A percentile compares a stretch with the other conserved stretches of the same genome.
Evolutionary conservation across 2,329 filamentous ascomycete genomes (phyloP).

Genomic region (Hymenotorrendiella dingleyae): DNA sequence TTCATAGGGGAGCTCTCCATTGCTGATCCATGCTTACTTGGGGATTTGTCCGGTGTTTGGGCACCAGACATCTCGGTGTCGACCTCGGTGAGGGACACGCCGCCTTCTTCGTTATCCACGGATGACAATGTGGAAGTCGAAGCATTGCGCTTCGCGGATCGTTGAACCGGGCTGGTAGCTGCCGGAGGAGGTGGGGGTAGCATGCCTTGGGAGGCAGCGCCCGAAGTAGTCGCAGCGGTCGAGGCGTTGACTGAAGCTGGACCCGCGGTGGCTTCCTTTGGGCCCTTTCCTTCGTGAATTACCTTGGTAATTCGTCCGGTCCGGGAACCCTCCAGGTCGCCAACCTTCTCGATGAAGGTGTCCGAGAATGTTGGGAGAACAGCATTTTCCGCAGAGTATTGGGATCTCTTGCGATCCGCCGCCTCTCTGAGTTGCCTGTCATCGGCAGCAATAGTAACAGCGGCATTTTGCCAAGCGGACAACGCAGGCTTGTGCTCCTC

Average conservation of each 20-base stretch:
- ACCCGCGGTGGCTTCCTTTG: neutral
- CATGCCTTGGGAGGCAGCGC: neutral
- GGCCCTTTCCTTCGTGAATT: conserved; percentile 3
- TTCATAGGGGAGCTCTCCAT: neutral
- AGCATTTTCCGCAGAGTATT: conserved; percentile 4
- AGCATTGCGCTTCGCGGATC: neutral
- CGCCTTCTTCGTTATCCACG: neutral
- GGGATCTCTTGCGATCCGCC: conserved; percentile 13
- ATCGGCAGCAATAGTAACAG: conserved; percentile 21
- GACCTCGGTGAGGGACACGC: neutral
- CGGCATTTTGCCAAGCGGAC: conserved; percentile 23
- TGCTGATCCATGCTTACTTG: neutral
- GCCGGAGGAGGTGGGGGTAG: neutral
- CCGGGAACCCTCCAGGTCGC: conserved; percentile 27
- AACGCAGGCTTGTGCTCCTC: conserved; percentile 11
- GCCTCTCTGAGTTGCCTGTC: conserved; percentile 18
- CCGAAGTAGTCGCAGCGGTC: neutral
- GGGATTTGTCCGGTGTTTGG: too few species aligned
- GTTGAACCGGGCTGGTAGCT: neutral
- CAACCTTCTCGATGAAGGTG: conserved; percentile 26
- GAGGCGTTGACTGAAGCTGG: neutral
- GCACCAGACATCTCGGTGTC: neutral
- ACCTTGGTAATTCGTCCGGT: conserved; percentile 19
- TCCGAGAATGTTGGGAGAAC: conserved; percentile 22
- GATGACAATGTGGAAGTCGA: neutral